Percentiles rank a stretch among this genome's conserved stretches.
Conservation (phyloP, 805 yeast species). For the Yarrowia osloensis region DNA sequence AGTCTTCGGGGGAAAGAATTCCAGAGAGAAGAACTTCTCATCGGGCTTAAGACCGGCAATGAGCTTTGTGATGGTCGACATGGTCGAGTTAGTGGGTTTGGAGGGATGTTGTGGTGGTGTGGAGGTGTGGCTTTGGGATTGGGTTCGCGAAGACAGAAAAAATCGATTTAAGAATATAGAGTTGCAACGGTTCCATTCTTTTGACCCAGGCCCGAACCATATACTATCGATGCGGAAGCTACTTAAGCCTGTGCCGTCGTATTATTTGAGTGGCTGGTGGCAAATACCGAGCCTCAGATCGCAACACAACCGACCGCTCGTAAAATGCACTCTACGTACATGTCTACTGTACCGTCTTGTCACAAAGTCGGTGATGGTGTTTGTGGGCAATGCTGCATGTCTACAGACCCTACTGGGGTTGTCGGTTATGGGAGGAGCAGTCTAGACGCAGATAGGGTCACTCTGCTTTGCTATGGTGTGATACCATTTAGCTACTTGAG, state of each 20-base stretch:
- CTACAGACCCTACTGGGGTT: neutral
- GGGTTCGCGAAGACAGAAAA: slow-evolving; percentile 11
- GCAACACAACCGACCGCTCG: neutral
- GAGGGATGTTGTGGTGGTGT: neutral
- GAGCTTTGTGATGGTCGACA: slow-evolving; percentile 36
- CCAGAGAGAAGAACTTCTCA: slow-evolving; percentile 77
- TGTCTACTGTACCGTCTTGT: neutral
- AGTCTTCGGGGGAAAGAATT: slow-evolving; percentile 97
- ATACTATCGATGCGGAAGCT: neutral
- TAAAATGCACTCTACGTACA: neutral
- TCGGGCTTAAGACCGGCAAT: slow-evolving; percentile 51
- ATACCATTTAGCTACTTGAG: too few species aligned
- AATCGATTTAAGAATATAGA: neutral
- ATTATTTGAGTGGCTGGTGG: neutral
- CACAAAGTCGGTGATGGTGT: neutral
- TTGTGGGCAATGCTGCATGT: neutral
- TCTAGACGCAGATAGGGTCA: neutral
- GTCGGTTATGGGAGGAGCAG: slow-evolving; percentile 24
- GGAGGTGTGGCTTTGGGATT: slow-evolving; percentile 9
- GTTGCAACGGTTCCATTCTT: slow-evolving; percentile 12
- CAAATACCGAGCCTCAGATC: neutral
- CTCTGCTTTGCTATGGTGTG: neutral
- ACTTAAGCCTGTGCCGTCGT: neutral
- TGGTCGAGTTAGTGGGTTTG: neutral
- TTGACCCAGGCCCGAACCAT: neutral